Evolutionary conservation across 495 filamentous ascomycete species (phyloP).

Genomic region (Podospora fimiseda): DNA sequence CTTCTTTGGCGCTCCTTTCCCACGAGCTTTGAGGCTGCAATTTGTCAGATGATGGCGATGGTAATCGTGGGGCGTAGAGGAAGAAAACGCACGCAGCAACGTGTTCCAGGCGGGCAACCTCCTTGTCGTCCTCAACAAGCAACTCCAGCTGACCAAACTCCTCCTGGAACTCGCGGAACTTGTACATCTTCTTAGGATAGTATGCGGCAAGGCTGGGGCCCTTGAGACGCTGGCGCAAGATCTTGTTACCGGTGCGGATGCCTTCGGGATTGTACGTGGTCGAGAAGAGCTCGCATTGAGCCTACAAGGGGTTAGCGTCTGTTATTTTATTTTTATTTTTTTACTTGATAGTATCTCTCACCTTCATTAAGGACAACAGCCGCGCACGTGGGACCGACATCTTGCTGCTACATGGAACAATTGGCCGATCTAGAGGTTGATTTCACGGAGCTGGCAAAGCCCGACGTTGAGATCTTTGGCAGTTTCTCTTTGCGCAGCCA

Average conservation of each 20-base stretch:
- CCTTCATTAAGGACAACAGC: conserved; percentile 74
- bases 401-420: conserved; percentile 27
- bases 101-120: conserved; percentile 72
- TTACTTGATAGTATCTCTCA: conserved; percentile 35
- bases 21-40: conserved; percentile 62
- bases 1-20: conserved; percentile 90
- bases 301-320: conserved; percentile 41
- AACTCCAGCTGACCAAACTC: conserved; percentile 50
- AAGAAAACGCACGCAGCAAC: conserved; percentile 47
- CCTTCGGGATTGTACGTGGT: conserved; percentile 82
- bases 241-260: conserved; percentile 75
- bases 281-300: conserved; percentile 85
- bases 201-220: conserved; percentile 75
- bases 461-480: conserved; percentile 16
- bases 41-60: conserved; percentile 18
- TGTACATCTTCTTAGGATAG: conserved; percentile 71
- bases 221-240: conserved; percentile 75
- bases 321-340: no score
- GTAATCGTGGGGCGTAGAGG: neutral
- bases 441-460: neutral
- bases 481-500: conserved; percentile 3
- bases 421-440: neutral
- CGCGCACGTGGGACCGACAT: conserved; percentile 72
- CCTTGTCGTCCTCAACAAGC: conserved; percentile 62
- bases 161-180: conserved; percentile 60